Conservation (phyloP, 768 basidiomycete genomes). For the Russula sp. region DNA sequence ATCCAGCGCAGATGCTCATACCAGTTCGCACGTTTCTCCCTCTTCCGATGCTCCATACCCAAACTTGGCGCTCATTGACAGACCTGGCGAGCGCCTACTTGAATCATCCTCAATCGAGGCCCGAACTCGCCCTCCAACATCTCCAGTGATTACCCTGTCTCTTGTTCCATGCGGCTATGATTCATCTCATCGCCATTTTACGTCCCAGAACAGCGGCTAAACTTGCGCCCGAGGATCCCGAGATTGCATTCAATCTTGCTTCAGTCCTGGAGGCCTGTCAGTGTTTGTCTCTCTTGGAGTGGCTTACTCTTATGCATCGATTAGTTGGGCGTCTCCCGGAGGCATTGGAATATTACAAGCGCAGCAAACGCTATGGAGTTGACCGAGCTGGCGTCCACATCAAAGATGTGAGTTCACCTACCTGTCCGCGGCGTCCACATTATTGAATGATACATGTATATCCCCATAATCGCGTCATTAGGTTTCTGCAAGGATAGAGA, state of each 20-base stretch:
- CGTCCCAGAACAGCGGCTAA: constrained; percentile 68
- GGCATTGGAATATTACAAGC: constrained; percentile 77
- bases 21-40: constrained; percentile 53
- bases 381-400: constrained; percentile 81
- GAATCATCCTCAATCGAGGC: constrained; percentile 71
- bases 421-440: constrained; percentile 12
- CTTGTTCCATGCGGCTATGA: constrained; percentile 31
- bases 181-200: constrained; percentile 33
- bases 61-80: constrained; percentile 37
- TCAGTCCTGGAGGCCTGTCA: constrained; percentile 87
- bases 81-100: constrained; percentile 90
- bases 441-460: constrained; percentile 26
- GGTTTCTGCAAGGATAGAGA: constrained; percentile 79
- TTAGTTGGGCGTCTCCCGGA: constrained; percentile 77
- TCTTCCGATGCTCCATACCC: constrained; percentile 29
- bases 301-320: constrained; percentile 11
- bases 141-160: constrained; percentile 50
- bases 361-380: constrained; percentile 71
- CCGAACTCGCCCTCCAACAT: constrained; percentile 85
- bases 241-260: constrained; percentile 88
- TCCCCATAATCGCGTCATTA: constrained; percentile 36
- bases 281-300: constrained; percentile 31
- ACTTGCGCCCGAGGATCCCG: constrained; percentile 85
- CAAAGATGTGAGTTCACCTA: constrained; percentile 57
- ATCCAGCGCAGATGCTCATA: constrained; percentile 81